Percentiles rank a stretch among this genome's conserved stretches.
Evolutionary conservation across 805 yeast species (phyloP).

Genomic region (Ogataea salicorniae): DNA sequence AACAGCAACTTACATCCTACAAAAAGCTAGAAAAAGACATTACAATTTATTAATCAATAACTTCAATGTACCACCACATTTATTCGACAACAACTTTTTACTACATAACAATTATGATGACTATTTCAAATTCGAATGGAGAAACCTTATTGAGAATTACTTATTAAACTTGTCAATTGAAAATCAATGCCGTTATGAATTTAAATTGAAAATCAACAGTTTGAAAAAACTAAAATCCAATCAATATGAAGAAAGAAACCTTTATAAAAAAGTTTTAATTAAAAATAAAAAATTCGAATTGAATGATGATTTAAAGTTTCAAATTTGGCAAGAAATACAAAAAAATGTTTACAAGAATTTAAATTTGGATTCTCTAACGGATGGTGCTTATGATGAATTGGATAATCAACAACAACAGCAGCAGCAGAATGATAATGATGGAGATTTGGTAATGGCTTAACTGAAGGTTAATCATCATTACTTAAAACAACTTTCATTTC

Average conservation of each 20-base stretch:
- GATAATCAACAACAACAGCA: not conserved
- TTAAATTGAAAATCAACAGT: conserved; percentile 45
- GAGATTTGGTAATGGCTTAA: not conserved
- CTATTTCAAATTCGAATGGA: conserved; percentile 48
- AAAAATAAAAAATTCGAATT: conserved; percentile 26
- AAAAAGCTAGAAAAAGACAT: conserved; percentile 50
- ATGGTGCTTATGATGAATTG: conserved; percentile 9
- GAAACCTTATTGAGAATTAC: conserved; percentile 69
- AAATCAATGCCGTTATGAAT: conserved; percentile 65
- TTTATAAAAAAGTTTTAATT: conserved; percentile 25
- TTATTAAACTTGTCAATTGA: conserved; percentile 61
- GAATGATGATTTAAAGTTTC: conserved; percentile 51
- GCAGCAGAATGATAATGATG: not conserved
- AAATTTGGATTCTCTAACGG: conserved; percentile 58
- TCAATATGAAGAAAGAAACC: conserved; percentile 8
- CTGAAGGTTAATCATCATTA: no score
- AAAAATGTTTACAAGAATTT: conserved; percentile 49
- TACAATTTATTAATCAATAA: conserved; percentile 19
- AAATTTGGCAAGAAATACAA: conserved; percentile 63
- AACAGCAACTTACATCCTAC: conserved; percentile 59
- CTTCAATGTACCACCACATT: conserved; percentile 17
- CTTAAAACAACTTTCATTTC: not conserved
- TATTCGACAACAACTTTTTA: conserved; percentile 16
- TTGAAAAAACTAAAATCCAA: conserved; percentile 34
- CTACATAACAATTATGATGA: conserved; percentile 21